phyloP scores from a whole-genome alignment of 495 filamentous ascomycete species.

The Amniculicola lignicola region DNA sequence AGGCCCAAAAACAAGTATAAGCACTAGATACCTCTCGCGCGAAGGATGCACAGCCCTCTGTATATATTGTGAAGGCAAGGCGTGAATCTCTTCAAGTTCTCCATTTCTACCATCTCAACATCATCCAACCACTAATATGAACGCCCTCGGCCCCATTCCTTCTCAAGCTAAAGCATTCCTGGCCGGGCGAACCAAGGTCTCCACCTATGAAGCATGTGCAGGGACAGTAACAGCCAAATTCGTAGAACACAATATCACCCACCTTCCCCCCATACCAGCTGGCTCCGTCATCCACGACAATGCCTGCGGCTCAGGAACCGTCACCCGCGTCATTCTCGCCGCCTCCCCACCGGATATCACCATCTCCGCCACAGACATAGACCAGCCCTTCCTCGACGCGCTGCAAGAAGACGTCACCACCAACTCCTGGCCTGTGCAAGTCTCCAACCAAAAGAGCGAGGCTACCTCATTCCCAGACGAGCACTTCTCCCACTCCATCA shows the following conservation, averaged over 20 bases:
- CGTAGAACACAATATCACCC: conserved; percentile 12
- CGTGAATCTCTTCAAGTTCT: too few relatives aligned
- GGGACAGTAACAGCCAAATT: conserved; percentile 10
- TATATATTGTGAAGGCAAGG: too few relatives aligned
- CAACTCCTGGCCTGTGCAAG: conserved; percentile 24
- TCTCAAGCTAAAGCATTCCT: conserved; percentile 9
- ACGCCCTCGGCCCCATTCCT: too few relatives aligned
- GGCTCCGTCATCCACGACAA: conserved; percentile 37
- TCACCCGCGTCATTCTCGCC: conserved; percentile 30
- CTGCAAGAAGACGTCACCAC: conserved; percentile 15
- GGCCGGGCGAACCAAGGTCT: conserved; percentile 7
- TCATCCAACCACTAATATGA: too few relatives aligned
- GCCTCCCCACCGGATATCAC: conserved; percentile 22
- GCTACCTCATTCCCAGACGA: conserved; percentile 24
- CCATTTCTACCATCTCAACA: too few relatives aligned
- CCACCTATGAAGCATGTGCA: conserved; percentile 9
- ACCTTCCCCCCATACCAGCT: conserved; percentile 22
- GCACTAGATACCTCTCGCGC: too few relatives aligned
- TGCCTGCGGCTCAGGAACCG: conserved; percentile 34
- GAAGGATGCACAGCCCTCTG: too few relatives aligned
- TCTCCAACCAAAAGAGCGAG: conserved; percentile 7
- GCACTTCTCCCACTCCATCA: conserved; percentile 44
- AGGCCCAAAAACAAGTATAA: too few relatives aligned
- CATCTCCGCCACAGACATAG: conserved; percentile 34
- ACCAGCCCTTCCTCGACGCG: conserved; percentile 27